Percentiles rank a stretch among this genome's conserved stretches.
These are phyloP conservation scores for Dillenia turbinata DNA, from an alignment of 164 flowering plant species.

Conservation along the genomic window DNA sequence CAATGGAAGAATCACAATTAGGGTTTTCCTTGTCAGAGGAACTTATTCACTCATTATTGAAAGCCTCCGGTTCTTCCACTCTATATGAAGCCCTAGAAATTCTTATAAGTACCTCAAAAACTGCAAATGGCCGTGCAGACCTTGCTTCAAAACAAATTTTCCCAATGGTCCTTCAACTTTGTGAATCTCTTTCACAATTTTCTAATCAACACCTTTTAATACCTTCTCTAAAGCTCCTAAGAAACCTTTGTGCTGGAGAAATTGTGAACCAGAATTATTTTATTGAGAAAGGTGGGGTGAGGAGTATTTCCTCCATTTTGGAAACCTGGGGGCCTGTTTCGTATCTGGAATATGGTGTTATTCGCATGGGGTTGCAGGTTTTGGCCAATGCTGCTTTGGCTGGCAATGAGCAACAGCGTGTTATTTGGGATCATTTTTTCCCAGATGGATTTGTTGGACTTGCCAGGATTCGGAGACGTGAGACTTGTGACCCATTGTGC, in stretches of 20 bases:
- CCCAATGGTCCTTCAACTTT: slow-evolving; percentile 42
- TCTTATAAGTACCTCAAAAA: slow-evolving; percentile 40
- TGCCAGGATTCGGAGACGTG: slow-evolving; percentile 33
- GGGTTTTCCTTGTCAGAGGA: slow-evolving; percentile 16
- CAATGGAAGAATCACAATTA: background rate
- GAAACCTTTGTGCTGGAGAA: slow-evolving; percentile 91
- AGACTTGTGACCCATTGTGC: slow-evolving; percentile 62
- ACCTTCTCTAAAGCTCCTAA: slow-evolving; percentile 47
- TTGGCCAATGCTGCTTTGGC: slow-evolving; percentile 69
- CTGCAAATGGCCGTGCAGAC: slow-evolving; percentile 42
- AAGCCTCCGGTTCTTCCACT: slow-evolving; percentile 26
- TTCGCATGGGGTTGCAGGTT: slow-evolving; percentile 55
- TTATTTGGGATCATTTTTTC: slow-evolving; percentile 56
- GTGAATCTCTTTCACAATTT: slow-evolving; percentile 24
- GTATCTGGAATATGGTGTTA: slow-evolving; percentile 29
- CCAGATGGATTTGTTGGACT: slow-evolving; percentile 40
- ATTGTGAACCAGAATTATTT: slow-evolving; percentile 48
- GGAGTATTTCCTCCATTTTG: slow-evolving; percentile 21
- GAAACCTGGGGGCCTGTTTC: slow-evolving; percentile 12
- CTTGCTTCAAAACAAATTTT: slow-evolving; percentile 40
- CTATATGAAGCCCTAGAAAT: slow-evolving; percentile 31
- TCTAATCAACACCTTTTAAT: slow-evolving; percentile 21
- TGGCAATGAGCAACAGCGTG: slow-evolving; percentile 49
- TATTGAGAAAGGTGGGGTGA: slow-evolving; percentile 39
- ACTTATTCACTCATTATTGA: slow-evolving; percentile 17